Base-by-base conservation (phyloP, 1,284 basidiomycete genomes). In the Ceratobasidium sp. region DNA sequence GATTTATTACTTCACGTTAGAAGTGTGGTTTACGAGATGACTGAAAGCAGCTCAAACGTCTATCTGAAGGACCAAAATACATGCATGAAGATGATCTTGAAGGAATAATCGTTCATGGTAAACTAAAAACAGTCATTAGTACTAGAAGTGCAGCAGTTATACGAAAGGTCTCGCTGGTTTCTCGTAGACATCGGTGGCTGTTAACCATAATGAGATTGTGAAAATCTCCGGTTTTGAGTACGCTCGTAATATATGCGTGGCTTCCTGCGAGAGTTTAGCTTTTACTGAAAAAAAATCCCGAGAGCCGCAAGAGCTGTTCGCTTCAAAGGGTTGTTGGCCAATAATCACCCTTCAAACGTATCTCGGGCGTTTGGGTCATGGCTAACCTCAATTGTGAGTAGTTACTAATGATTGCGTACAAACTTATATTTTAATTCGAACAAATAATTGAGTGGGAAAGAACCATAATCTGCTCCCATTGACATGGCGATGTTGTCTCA, bases 341-440 rank as follows among this genome's bases (percentile, higher is more conserved):
- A 12, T 55, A 8, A 18, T 55, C 5, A 57, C 65, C 21, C 65
- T 52, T 2, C 30, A 57, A 18, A 39, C 50, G 10, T 52, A 69
- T 23, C 16, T 69, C 14, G 65, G 65, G 65, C 65, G 18, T 23
- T 43, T 10, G 65, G 65, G n/a, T n/a, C n/a, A 1, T 69, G 65
- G 26, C 18, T 69, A 5, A n/a, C n/a, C n/a, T n/a, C n/a, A n/a
- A n/a, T n/a, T n/a, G n/a, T n/a, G n/a, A n/a, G n/a, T n/a, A n/a
- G n/a, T n/a, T n/a, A n/a, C n/a, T n/a, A n/a, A n/a, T n/a, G n/a
- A n/a, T n/a, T n/a, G n/a, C n/a, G n/a, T n/a, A n/a, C n/a, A n/a
- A n/a, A n/a, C n/a, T n/a, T n/a, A n/a, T n/a, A n/a, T n/a, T n/a
- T n/a, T n/a, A 28, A 4, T 23, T 58, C 28, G 4, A 2, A 36